Evolutionary conservation across 2,329 filamentous ascomycete genomes (phyloP).

Genomic region (Sporothrix protearum): DNA sequence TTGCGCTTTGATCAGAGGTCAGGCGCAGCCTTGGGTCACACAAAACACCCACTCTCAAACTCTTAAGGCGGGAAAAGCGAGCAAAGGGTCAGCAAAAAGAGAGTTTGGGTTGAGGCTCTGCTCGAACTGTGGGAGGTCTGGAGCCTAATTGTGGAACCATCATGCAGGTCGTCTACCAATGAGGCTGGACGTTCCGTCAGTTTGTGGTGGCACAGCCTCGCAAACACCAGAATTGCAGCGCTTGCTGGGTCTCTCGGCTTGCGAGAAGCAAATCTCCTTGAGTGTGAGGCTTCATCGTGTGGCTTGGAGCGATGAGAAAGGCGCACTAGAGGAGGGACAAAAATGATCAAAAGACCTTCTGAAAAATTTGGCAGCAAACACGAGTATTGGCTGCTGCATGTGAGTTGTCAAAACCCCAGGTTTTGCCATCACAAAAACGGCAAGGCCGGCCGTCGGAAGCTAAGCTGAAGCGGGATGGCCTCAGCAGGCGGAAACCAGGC

Average conservation of each 20-base stretch:
- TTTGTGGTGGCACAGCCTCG: constrained; percentile 4
- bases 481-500: neutral
- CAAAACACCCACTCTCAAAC: neutral
- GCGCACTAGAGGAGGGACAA: neutral
- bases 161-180: neutral
- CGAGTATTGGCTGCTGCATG: neutral
- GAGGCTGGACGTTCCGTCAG: neutral
- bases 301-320: neutral
- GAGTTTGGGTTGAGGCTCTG: constrained; percentile 12
- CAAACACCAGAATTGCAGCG: neutral
- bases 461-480: neutral
- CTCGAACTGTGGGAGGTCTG: neutral
- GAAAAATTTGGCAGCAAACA: neutral
- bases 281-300: neutral
- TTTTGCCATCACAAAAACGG: neutral
- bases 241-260: neutral
- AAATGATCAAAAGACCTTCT: neutral
- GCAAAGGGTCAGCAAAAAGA: neutral
- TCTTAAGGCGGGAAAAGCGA: neutral
- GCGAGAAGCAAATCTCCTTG: neutral
- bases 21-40: neutral
- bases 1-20: neutral
- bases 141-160: neutral
- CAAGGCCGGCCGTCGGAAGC: neutral
- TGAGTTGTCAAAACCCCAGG: neutral